A percentile compares a stretch with the other conserved stretches of the same genome.
phyloP scores from a whole-genome alignment of 2,329 filamentous ascomycete genomes.

The Elsinoe fawcettii region DNA sequence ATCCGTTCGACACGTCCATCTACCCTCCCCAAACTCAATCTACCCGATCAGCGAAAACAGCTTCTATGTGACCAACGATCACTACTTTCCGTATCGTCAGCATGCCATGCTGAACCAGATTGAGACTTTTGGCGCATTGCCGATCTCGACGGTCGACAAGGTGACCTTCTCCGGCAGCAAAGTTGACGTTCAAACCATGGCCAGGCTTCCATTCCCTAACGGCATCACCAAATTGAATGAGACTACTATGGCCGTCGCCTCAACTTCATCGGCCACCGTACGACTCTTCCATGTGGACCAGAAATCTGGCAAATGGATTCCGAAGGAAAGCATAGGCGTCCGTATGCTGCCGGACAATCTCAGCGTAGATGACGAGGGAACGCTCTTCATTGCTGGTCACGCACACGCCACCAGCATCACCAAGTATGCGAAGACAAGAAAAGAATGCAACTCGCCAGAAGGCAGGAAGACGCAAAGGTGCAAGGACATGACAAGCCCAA shows the following conservation, averaged over 20 bases:
- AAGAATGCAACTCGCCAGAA: slow-evolving; percentile 19
- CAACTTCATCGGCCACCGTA: slow-evolving; percentile 29
- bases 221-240: slow-evolving; percentile 33
- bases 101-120: slow-evolving; percentile 27
- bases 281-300: slow-evolving; percentile 29
- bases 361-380: slow-evolving; percentile 31
- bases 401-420: slow-evolving; percentile 30
- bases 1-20: slow-evolving; percentile 27
- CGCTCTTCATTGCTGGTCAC: slow-evolving; percentile 37
- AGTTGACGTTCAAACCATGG: slow-evolving; percentile 22
- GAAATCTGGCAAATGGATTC: slow-evolving; percentile 16
- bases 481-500: slow-evolving; percentile 25
- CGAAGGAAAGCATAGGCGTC: slow-evolving; percentile 20
- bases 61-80: slow-evolving; percentile 38
- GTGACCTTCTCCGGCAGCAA: slow-evolving; percentile 19
- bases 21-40: slow-evolving; percentile 36
- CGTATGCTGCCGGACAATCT: slow-evolving; percentile 36
- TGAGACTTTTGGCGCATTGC: slow-evolving; percentile 34
- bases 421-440: slow-evolving; percentile 21
- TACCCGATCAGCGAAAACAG: slow-evolving; percentile 27
- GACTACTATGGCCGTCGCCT: slow-evolving; percentile 34
- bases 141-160: slow-evolving; percentile 33
- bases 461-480: slow-evolving; percentile 20
- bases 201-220: slow-evolving; percentile 35
- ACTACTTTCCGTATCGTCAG: slow-evolving; percentile 29